Base-by-base conservation (phyloP, 2,329 filamentous ascomycete species). In the Zymoseptoria tritici region DNA sequence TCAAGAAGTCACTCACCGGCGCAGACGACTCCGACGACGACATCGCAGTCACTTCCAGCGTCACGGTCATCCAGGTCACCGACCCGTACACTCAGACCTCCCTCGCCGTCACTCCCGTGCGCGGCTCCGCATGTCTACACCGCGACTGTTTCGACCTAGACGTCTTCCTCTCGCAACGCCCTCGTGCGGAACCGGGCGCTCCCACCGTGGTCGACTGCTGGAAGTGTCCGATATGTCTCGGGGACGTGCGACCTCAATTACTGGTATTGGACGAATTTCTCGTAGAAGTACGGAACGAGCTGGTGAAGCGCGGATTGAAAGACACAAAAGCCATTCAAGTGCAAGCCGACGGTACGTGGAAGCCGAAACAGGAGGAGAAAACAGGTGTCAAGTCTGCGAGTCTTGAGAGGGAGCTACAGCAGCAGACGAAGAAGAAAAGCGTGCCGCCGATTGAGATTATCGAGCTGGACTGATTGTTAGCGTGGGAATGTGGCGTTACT, bases 61-160 rank as follows among this genome's bases (percentile, higher is more conserved):
- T 64, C 19, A 62, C 78, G 11, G 77, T 72, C 4, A 76, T 82
- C 62, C 73, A 70, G 6, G 68, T 82, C 11, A 73, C 75, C 61
- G 80, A 82, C 57, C 79, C 80, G 0, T 77, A 79, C 64, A 75
- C 71, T 54, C 72, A 70, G 49, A 72, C 71, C 42, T 68, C 64
- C 7, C 74, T 94, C 9, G 91, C 89, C 71, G 77, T 82, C 4
- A 79, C 81, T 0, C 93, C 94, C 0, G 90, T 87, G 1, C 86
- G 92, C 26, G 86, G 90, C 24, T 76, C 69, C 7, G 67, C 73
- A 2, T 99, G 94, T 72, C 77, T 78, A 22, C 93, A 99, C 71
- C 78, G 87, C 42, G 90, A 97, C 70, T 96, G 91, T 71, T 97
- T 97, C 71, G 93, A 97, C 71, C 83, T 97, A 7, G 82, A 88